phyloP scores from a whole-genome alignment of 805 yeast genomes.

The Metschnikowia cerradonensis region DNA sequence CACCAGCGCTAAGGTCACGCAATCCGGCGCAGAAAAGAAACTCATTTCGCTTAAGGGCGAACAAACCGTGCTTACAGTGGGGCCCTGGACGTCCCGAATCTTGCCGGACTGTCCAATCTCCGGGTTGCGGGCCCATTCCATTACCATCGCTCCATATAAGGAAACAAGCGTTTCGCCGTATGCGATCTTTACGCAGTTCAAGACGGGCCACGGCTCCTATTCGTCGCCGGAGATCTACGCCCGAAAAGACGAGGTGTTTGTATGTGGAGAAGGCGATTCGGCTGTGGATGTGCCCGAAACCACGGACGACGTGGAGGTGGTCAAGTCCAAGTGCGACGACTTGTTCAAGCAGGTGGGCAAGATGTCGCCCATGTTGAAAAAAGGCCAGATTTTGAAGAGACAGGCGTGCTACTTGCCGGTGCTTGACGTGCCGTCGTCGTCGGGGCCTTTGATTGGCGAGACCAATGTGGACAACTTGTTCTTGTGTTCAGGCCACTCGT shows the following conservation, averaged over 20 bases:
- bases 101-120: slow-evolving; percentile 92
- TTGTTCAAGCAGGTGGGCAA: slow-evolving; percentile 77
- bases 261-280: slow-evolving; percentile 96
- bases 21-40: slow-evolving; percentile 24
- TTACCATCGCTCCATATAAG: slow-evolving; percentile 77
- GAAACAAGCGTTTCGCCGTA: slow-evolving; percentile 77
- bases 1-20: slow-evolving; percentile 27
- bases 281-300: slow-evolving; percentile 89
- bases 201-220: slow-evolving; percentile 59
- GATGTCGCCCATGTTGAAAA: slow-evolving; percentile 61
- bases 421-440: slow-evolving; percentile 82
- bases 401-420: slow-evolving; percentile 97
- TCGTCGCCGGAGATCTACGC: slow-evolving; percentile 95
- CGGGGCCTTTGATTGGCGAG: slow-evolving; percentile 93
- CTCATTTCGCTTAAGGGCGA: slow-evolving; percentile 57
- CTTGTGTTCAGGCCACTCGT: slow-evolving; percentile 90
- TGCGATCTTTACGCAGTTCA: slow-evolving; percentile 90
- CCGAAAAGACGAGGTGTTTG: slow-evolving; percentile 90
- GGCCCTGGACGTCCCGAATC: slow-evolving; percentile 95
- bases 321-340: slow-evolving; percentile 82
- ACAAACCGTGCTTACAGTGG: slow-evolving; percentile 80
- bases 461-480: slow-evolving; percentile 78
- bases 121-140: slow-evolving; percentile 92
- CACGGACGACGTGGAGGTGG: slow-evolving; percentile 88
- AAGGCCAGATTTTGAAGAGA: slow-evolving; percentile 71